Evolutionary conservation across 345 rosid genomes (phyloP).

Genomic region (Euphorbia tirucalli): DNA sequence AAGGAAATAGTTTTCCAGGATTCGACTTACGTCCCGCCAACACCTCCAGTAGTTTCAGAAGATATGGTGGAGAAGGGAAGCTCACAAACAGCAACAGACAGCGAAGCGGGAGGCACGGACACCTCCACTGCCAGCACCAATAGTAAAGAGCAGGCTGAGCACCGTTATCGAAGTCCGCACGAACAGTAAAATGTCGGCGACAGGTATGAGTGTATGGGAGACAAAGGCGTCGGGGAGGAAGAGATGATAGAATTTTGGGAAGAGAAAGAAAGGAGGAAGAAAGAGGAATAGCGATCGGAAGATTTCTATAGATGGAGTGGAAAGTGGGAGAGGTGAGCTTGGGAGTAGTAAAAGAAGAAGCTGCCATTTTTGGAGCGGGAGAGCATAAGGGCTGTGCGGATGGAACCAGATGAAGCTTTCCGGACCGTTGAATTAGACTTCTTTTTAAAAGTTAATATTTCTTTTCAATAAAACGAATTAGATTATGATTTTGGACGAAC

Average conservation of each 20-base stretch:
- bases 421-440: no score
- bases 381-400: not conserved
- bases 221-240: conserved; percentile 25
- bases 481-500: no score
- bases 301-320: conserved; percentile 40
- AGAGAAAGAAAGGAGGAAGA: conserved; percentile 27
- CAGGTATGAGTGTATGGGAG: conserved; percentile 13
- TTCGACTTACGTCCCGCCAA: conserved; percentile 87
- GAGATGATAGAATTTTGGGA: conserved; percentile 38
- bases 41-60: conserved; percentile 88
- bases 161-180: conserved; percentile 58
- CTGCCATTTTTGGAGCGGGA: conserved; percentile 31
- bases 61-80: conserved; percentile 89
- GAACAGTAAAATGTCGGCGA: conserved; percentile 40
- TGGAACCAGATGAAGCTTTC: no score
- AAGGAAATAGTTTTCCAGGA: not conserved
- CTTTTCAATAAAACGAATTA: no score
- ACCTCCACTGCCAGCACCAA: conserved; percentile 96
- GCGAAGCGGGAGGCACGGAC: conserved; percentile 96
- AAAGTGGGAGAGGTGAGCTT: conserved; percentile 58
- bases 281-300: conserved; percentile 31
- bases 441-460: no score
- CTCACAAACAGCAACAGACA: conserved; percentile 86
- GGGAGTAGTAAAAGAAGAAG: conserved; percentile 48
- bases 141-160: conserved; percentile 64